Base-by-base conservation (phyloP, 371 early-diverging fungal genomes). In the Globomyces sp. region DNA sequence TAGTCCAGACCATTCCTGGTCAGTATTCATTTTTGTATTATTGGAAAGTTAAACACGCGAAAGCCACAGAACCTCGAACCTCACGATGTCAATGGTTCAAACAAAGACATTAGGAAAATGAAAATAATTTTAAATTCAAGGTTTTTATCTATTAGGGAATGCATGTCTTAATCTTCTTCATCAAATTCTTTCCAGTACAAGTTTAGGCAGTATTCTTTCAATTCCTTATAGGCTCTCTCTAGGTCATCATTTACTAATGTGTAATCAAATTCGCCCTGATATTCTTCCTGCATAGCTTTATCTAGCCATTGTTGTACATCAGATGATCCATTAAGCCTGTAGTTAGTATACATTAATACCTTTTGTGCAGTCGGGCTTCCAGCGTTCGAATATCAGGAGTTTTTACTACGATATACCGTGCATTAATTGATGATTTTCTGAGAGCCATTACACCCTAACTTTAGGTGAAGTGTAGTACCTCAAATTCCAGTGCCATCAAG, bases 401-500 rank as follows among this genome's bases (percentile, higher is more conserved):
- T 2, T 76, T 70, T 2, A 82, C 67, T 58, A 66, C 73, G 48
- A 83, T 65, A 59, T 77, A 80, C 46, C 71, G 58, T 1, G 77
- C 76, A 24, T 72, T 71, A 9, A 83, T 42, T 24, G 69, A 70
- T 0, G 80, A 74, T 42, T 74, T 70, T 59, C 74, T 71, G 10
- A 82, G 62, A 3, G 79, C 75, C 4, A 75, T 64, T 2, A 81
- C 77, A 1, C 84, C 84, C 80, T 80, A 58, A 10, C n/a, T 8
- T 46, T 60, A 39, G 13, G 50, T 42, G 36, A 2, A 42, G n/a
- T 58, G 11, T 41, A 10, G 40, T 37, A 81, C 83, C 74, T 81
- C 84, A 10, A 81, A 65, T 65, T 85, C 84, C 44, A 83, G 45
- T 60, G 77, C 81, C 73, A 85, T 69, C 37, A 85, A 67, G 60